A percentile compares a stretch with the other conserved stretches of the same genome.
These are phyloP conservation scores for Lasiosphaeriaceae sp. DNA, from an alignment of 495 filamentous ascomycete species.

Conservation along the genomic window DNA sequence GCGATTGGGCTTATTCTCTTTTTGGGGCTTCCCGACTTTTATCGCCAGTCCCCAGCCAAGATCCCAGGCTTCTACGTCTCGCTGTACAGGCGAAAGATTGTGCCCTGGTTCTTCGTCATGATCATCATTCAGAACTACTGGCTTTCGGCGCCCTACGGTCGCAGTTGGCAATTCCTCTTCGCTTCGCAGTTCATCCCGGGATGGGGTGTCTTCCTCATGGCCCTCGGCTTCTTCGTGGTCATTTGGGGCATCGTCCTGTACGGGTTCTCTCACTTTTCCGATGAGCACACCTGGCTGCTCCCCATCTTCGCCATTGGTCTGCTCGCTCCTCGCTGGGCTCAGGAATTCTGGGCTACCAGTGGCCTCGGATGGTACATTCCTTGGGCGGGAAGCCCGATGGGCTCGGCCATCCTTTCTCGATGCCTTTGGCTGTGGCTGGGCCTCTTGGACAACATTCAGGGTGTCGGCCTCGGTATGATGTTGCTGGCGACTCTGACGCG, in stretches of 20 bases:
- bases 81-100: constrained; percentile 54
- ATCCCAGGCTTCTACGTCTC: constrained; percentile 59
- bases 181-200: constrained; percentile 45
- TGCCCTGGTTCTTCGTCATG: constrained; percentile 58
- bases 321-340: constrained; percentile 60
- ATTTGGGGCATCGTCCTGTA: constrained; percentile 51
- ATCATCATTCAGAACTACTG: constrained; percentile 67
- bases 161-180: constrained; percentile 62
- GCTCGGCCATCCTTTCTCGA: constrained; percentile 50
- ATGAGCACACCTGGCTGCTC: constrained; percentile 59
- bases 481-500: constrained; percentile 59
- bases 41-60: constrained; percentile 62
- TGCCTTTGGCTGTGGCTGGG: constrained; percentile 64
- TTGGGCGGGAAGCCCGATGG: constrained; percentile 49
- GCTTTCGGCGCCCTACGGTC: constrained; percentile 57
- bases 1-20: constrained; percentile 49
- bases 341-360: constrained; percentile 61
- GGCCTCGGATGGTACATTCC: constrained; percentile 58
- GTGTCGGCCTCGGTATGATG: constrained; percentile 61
- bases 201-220: constrained; percentile 51
- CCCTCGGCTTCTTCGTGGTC: constrained; percentile 56
- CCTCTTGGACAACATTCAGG: constrained; percentile 59
- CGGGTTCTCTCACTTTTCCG: constrained; percentile 46
- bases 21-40: constrained; percentile 60
- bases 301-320: constrained; percentile 65